Conservation (phyloP, 805 yeast species). For the Zygoascus tannicola region DNA sequence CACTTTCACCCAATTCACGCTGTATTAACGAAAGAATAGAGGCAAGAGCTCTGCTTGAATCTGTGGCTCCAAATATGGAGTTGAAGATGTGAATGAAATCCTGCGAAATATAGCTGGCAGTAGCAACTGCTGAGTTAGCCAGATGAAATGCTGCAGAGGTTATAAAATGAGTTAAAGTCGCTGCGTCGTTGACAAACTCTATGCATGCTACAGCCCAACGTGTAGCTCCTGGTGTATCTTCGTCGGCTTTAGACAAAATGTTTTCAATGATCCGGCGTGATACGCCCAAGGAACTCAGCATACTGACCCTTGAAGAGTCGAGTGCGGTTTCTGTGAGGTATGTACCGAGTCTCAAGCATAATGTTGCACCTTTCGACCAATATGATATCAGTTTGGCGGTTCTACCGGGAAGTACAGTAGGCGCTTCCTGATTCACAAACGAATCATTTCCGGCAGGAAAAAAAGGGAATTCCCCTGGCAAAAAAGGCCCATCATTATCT, state of each 20-base stretch:
- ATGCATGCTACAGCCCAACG: conserved; percentile 20
- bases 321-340: conserved; percentile 22
- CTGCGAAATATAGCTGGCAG: conserved; percentile 19
- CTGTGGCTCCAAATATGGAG: conserved; percentile 27
- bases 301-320: conserved; percentile 20
- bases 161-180: conserved; percentile 23
- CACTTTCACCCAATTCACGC: conserved; percentile 24
- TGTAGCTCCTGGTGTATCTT: conserved; percentile 23
- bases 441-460: neutral
- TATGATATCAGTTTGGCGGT: conserved; percentile 23
- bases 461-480: neutral
- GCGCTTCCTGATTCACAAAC: neutral
- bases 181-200: conserved; percentile 16
- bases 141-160: conserved; percentile 24
- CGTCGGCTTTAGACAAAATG: conserved; percentile 22
- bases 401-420: conserved; percentile 20
- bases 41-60: conserved; percentile 24
- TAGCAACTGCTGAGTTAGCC: conserved; percentile 19
- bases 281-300: conserved; percentile 22
- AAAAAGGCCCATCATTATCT: neutral
- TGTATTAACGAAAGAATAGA: conserved; percentile 20
- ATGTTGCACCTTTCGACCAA: conserved; percentile 20
- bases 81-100: conserved; percentile 25
- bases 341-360: conserved; percentile 23
- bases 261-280: conserved; percentile 23